Evolutionary conservation across 2,329 filamentous ascomycete genomes (phyloP), one percentile per base, ranked within the genome.

Genomic region (Furcasterigmium sp.): DNA sequence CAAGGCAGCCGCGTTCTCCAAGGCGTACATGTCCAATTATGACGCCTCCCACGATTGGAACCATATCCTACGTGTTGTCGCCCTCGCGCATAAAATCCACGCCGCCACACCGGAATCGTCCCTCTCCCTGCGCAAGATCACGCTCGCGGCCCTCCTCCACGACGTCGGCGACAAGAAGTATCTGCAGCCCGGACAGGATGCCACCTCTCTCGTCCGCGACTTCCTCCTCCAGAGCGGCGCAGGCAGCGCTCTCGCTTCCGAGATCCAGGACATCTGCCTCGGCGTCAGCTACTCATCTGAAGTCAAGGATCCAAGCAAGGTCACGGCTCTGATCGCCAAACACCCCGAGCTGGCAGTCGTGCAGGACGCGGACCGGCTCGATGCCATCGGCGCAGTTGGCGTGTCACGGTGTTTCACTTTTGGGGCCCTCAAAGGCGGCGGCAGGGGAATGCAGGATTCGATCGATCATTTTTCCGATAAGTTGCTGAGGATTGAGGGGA

Each of bases 131-230:
- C 67, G 70, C 10, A 62, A 82, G 20, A 71, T 93, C 50, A 78
- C 79, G 21, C 80, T 94, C 20, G 71, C 80, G 2, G 87, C 86
- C 2, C 73, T 91, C 5, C 75, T 91, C n/a, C 91, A 95, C 66
- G 91, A 95, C 55, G 83, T 95, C 15, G 88, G 87, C 47, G 91
- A 95, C 67, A 82, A 77, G 61, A 95, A 95, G 66, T 95, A 95
- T 61, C 62, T 82, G 14, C 56, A 69, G 43, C 68, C 75, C 1
- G 75, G 72, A 43, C 70, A 83, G 51, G 75, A 84, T 56, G 57
- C 69, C 4, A 69, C 75, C 3, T 79, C 75, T 13, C 65, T 80
- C 48, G 71, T 87, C 25, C 62, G 67, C 14, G 62, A 71, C 21
- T 61, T 84, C 7, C 73, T 90, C 2, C 49, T 71, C 13, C 69